These are phyloP conservation scores for Coniella vitis DNA, from an alignment of 2,329 filamentous ascomycete species.

Conservation along the genomic window DNA sequence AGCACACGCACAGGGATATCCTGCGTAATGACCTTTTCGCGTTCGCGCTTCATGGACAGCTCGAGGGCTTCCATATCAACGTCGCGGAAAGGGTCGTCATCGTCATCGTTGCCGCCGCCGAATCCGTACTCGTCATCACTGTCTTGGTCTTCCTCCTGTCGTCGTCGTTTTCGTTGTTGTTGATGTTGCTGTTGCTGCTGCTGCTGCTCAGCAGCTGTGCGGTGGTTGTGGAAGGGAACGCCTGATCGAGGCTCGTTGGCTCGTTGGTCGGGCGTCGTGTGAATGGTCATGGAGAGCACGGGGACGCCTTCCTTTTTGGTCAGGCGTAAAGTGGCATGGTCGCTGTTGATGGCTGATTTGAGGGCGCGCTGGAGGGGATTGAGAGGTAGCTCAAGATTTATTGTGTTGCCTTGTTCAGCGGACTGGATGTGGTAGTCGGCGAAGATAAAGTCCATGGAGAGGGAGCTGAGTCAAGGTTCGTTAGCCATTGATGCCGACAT, in stretches of 20 bases:
- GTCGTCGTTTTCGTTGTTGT: too few relatives aligned
- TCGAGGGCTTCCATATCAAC: slow-evolving; percentile 42
- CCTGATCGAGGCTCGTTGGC: slow-evolving; percentile 18
- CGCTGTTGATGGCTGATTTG: slow-evolving; percentile 75
- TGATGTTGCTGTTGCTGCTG: slow-evolving; percentile 9
- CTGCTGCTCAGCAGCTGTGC: slow-evolving; percentile 17
- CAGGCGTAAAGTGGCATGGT: slow-evolving; percentile 76
- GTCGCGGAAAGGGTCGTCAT: slow-evolving; percentile 36
- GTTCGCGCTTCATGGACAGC: slow-evolving; percentile 57
- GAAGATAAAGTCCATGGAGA: slow-evolving; percentile 77
- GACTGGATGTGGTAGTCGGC: slow-evolving; percentile 80
- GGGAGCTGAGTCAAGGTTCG: slow-evolving; percentile 36
- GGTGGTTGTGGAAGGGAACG: slow-evolving; percentile 23
- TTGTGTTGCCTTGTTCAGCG: slow-evolving; percentile 73
- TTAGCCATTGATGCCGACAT: slow-evolving; percentile 1
- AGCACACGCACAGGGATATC: slow-evolving; percentile 94
- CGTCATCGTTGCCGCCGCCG: slow-evolving; percentile 34
- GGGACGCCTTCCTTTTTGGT: slow-evolving; percentile 89
- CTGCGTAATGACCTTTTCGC: slow-evolving; percentile 89
- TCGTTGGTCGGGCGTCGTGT: slow-evolving; percentile 59
- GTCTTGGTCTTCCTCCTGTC: neutral
- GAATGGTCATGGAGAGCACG: slow-evolving; percentile 83
- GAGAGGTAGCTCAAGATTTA: slow-evolving; percentile 95
- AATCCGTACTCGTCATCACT: slow-evolving; percentile 25
- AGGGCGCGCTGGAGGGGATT: slow-evolving; percentile 83